A percentile compares a stretch with the other conserved stretches of the same genome.
phyloP scores from a whole-genome alignment of 2,329 filamentous ascomycete genomes.

The Neofusicoccum laricinum region DNA sequence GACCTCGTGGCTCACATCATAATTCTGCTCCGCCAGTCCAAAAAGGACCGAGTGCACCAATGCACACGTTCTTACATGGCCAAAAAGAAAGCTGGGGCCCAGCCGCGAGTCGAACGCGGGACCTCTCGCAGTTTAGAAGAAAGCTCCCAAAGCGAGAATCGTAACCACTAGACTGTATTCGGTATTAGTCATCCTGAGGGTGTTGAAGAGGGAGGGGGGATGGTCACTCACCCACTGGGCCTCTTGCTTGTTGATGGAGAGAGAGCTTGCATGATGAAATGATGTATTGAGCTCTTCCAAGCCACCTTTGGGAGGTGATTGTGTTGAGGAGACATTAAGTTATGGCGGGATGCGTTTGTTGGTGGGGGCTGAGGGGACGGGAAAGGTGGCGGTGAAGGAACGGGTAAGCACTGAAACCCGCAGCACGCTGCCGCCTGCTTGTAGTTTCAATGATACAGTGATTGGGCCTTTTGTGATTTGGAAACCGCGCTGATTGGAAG shows the following conservation, averaged over 20 bases:
- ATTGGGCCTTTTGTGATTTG: no score
- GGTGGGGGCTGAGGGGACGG: background rate
- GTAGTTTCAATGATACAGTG: no score
- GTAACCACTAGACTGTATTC: slow-evolving; percentile 11
- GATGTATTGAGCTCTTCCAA: background rate
- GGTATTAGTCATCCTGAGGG: background rate
- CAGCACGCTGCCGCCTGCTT: no score
- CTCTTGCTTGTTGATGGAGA: background rate
- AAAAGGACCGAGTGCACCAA: background rate
- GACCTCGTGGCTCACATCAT: no score
- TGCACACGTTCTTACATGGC: background rate
- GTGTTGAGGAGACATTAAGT: background rate
- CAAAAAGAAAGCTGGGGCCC: background rate
- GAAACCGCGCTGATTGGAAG: no score
- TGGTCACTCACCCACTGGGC: slow-evolving; percentile 1
- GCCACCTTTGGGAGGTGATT: no score
- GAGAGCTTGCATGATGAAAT: no score
- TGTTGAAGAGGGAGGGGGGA: background rate
- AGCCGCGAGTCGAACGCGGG: slow-evolving; percentile 7
- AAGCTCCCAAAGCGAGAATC: slow-evolving; percentile 5
- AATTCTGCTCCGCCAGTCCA: background rate
- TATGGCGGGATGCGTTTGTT: background rate
- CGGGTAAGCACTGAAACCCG: background rate
- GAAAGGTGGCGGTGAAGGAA: background rate
- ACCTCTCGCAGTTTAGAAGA: slow-evolving; percentile 5